Percentiles rank a stretch among this genome's conserved stretches.
phyloP scores from a whole-genome alignment of 2,329 filamentous ascomycete genomes.

The Colletotrichum limetticola region DNA sequence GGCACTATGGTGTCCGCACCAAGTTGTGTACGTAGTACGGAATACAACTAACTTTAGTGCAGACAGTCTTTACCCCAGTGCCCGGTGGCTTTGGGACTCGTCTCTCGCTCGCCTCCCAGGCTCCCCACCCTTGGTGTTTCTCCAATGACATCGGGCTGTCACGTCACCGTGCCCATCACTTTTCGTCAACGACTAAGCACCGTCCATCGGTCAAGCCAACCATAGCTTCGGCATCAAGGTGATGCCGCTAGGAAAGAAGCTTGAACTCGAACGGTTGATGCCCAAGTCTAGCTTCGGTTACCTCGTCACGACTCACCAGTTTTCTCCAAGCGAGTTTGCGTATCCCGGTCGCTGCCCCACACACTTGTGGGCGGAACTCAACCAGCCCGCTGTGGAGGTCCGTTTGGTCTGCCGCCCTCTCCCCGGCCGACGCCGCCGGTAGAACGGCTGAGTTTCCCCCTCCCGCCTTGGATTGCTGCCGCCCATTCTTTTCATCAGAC shows the following conservation, averaged over 20 bases:
- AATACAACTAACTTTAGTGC: background rate
- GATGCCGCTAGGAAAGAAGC: slow-evolving; percentile 30
- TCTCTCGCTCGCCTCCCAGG: background rate
- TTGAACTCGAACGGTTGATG: slow-evolving; percentile 19
- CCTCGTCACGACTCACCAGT: background rate
- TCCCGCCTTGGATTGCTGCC: slow-evolving; percentile 13
- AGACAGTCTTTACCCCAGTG: background rate
- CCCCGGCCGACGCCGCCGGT: slow-evolving; percentile 21
- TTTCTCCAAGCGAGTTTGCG: background rate
- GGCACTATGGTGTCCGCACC: too few species aligned
- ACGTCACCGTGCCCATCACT: slow-evolving; percentile 16
- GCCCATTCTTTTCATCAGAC: slow-evolving; percentile 8
- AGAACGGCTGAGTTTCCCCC: slow-evolving; percentile 28
- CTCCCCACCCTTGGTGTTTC: slow-evolving; percentile 12
- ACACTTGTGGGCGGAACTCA: slow-evolving; percentile 22
- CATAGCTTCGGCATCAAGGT: slow-evolving; percentile 5
- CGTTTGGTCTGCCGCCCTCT: slow-evolving; percentile 29
- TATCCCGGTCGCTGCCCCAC: slow-evolving; percentile 24
- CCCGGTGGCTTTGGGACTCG: background rate
- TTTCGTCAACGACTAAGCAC: slow-evolving; percentile 15
- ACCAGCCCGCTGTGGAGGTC: slow-evolving; percentile 32
- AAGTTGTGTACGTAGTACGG: too few species aligned
- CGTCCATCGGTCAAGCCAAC: background rate
- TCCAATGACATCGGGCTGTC: slow-evolving; percentile 20
- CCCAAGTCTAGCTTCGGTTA: background rate